phyloP scores from a whole-genome alignment of 345 rosid species.

The Populus pruinosa region DNA sequence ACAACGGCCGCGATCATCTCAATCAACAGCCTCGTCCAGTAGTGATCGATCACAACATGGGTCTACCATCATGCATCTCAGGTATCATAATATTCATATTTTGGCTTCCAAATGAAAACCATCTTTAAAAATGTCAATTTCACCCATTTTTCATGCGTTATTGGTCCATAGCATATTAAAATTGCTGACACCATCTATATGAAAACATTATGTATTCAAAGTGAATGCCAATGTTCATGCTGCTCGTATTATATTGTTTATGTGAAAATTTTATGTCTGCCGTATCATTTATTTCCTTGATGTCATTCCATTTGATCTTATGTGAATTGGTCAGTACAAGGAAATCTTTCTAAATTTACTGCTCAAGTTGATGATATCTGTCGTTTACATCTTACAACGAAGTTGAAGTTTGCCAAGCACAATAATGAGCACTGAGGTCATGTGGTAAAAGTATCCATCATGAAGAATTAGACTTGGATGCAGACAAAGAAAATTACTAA shows the following conservation, averaged over 20 bases:
- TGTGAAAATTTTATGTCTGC: neutral
- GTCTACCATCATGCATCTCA: constrained; percentile 47
- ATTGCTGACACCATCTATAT: neutral
- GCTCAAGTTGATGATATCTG: neutral
- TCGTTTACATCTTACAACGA: neutral
- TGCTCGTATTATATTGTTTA: neutral
- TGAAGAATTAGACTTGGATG: neutral
- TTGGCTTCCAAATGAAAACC: neutral
- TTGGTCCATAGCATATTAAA: neutral
- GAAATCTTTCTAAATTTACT: neutral
- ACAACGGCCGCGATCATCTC: constrained; percentile 26
- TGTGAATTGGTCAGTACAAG: neutral
- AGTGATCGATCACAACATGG: constrained; percentile 31
- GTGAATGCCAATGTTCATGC: neutral
- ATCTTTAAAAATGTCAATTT: neutral
- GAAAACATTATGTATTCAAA: neutral
- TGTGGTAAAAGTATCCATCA: neutral
- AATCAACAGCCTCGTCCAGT: constrained; percentile 14
- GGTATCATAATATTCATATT: constrained; percentile 27
- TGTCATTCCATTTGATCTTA: neutral
- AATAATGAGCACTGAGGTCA: neutral
- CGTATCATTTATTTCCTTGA: neutral
- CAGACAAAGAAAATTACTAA: neutral
- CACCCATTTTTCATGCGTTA: neutral
- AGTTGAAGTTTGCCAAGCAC: neutral